Base-by-base conservation (phyloP, 2,329 filamentous ascomycete species). In the Phialophora expanda region DNA sequence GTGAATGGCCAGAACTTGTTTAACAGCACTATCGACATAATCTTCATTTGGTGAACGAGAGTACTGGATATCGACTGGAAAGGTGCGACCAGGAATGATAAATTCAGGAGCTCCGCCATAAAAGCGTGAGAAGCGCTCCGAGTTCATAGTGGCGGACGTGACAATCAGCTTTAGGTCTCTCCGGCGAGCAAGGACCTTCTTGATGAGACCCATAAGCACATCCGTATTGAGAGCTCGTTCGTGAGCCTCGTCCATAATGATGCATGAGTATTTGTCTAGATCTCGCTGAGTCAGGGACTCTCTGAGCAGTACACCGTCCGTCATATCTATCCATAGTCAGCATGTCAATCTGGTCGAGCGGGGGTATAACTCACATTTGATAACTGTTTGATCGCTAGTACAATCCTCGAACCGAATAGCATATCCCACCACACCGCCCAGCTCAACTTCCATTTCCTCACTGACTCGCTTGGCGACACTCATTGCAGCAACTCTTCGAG, bases 201-300 rank as follows among this genome's bases (percentile, higher is more conserved):
- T 99, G 81, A 99, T 94, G 30, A 99, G 81, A 0, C 95, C 95
- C 91, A 99, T 97, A 14, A 99, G 81, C 20, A 99, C 94, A 77
- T 99, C 95, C 0, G 95, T 99, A 75, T 99, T 98, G 57, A 99
- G 81, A 0, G 95, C 94, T 77, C 95, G 87, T 78, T 99, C 95
- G 84, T 99, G 95, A 4, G 95, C 96, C 81, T 99, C 95, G 76
- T 99, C 95, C 95, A 99, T 99, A 78, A 99, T 99, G 73, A 99
- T 93, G 76, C 93, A 97, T 14, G 94, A 97, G 76, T 99, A 99
- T 70, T 92, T 91, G 77, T 98, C 95, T 54, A 99, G 83, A 76
- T 99, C 94, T 6, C 90, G 87, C 77, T 98, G 94, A 66, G 93
- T 93, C 11, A 99, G 84, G 5, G 93, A 97, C 75, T 99, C 96